Evolutionary conservation across 2,329 filamentous ascomycete species (phyloP).

Genomic region (Ascochyta pisi): DNA sequence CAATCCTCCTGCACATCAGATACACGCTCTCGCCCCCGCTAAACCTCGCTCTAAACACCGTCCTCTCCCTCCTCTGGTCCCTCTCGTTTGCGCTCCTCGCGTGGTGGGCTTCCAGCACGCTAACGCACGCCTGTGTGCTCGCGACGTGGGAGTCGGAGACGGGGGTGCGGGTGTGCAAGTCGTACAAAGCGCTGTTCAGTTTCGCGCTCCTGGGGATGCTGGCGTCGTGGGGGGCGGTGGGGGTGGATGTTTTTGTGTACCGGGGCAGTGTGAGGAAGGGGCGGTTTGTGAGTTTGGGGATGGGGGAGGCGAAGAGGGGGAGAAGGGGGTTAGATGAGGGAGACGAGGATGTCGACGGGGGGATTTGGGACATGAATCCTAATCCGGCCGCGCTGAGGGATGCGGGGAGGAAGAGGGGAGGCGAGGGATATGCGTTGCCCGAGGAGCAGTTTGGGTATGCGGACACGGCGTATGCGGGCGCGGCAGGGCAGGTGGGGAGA

Average conservation of each 20-base stretch:
- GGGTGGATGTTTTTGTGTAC: conserved; percentile 59
- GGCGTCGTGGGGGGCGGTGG: conserved; percentile 54
- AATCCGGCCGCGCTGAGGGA: conserved; percentile 27
- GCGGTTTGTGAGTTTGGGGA: conserved; percentile 57
- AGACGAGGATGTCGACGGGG: background rate
- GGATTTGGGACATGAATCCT: conserved; percentile 31
- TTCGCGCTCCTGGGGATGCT: conserved; percentile 61
- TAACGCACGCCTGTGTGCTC: conserved; percentile 59
- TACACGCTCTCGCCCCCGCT: conserved; percentile 60
- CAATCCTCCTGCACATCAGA: conserved; percentile 59
- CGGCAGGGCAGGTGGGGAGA: conserved; percentile 25
- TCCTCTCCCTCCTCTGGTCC: conserved; percentile 60
- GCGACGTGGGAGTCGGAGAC: conserved; percentile 61
- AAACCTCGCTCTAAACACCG: conserved; percentile 58
- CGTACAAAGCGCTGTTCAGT: conserved; percentile 67
- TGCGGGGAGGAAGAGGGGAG: conserved; percentile 18
- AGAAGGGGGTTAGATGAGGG: background rate
- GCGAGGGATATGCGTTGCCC: conserved; percentile 51
- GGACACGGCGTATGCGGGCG: conserved; percentile 52
- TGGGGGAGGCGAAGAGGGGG: conserved; percentile 38
- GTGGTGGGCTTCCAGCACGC: conserved; percentile 62
- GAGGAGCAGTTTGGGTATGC: conserved; percentile 53
- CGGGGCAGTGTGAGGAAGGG: conserved; percentile 52
- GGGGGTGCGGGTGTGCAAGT: conserved; percentile 63
- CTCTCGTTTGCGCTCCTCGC: conserved; percentile 59